Conservation (phyloP, 768 basidiomycete species). For the Mycena galopus region DNA sequence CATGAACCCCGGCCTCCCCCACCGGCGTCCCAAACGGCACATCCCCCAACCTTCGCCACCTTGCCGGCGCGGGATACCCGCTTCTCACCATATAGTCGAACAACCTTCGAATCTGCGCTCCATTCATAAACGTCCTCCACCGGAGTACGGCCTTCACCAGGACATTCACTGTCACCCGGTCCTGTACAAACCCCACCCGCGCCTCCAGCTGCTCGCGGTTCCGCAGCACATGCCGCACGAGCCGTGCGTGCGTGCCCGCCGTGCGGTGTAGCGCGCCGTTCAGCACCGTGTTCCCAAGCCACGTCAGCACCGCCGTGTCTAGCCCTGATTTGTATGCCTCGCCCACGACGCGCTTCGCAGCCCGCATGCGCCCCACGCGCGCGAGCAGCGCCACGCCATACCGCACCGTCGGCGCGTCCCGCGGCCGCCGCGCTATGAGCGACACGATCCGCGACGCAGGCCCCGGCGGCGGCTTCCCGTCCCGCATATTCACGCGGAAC, state of each 20-base stretch:
- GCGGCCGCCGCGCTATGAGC: conserved; percentile 42
- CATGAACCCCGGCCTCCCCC: conserved; percentile 11
- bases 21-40: conserved; percentile 62
- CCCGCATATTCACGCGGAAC: conserved; percentile 39
- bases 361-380: conserved; percentile 55
- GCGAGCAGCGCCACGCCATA: conserved; percentile 55
- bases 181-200: conserved; percentile 66
- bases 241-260: conserved; percentile 55
- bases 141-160: conserved; percentile 70
- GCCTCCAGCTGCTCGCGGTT: conserved; percentile 58
- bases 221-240: conserved; percentile 58
- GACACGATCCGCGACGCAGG: conserved; percentile 40
- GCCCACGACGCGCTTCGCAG: conserved; percentile 59
- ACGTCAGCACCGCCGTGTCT: conserved; percentile 51
- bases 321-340: conserved; percentile 42
- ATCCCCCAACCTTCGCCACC: conserved; percentile 43
- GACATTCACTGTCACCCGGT: conserved; percentile 80
- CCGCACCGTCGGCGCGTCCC: conserved; percentile 44
- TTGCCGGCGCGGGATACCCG: conserved; percentile 66
- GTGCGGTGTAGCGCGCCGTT: conserved; percentile 54
- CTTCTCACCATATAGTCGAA: conserved; percentile 73
- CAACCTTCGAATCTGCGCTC: conserved; percentile 60
- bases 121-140: conserved; percentile 61
- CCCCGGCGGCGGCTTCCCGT: conserved; percentile 28
- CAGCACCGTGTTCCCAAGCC: conserved; percentile 70